Evolutionary conservation across 176 grass and related monocot species (phyloP).

Genomic region (Carex cristatella): DNA sequence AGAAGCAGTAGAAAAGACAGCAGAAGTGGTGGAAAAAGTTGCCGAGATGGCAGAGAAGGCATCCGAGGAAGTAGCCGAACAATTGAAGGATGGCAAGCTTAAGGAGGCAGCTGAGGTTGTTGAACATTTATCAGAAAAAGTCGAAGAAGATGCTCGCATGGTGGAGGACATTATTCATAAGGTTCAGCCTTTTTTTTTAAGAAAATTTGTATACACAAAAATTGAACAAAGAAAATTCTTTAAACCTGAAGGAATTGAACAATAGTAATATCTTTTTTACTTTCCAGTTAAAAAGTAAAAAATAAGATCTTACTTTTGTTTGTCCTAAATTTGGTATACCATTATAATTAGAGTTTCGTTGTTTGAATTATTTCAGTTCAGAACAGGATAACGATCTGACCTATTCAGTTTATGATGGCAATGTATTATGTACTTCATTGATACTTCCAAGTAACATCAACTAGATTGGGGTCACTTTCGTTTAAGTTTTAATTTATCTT

Average conservation of each 20-base stretch:
- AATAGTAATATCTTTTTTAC: not conserved
- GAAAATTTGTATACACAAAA: not conserved
- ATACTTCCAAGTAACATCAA: conserved; percentile 9
- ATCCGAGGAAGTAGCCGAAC: conserved; percentile 36
- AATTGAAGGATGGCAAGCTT: conserved; percentile 35
- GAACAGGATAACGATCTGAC: not conserved
- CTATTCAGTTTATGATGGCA: not conserved
- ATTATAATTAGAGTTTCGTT: not conserved
- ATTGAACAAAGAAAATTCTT: not conserved
- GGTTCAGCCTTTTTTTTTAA: conserved; percentile 16
- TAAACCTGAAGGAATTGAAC: not conserved
- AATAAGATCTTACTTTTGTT: not conserved
- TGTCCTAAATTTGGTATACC: not conserved
- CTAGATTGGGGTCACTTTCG: not conserved
- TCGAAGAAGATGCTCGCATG: conserved; percentile 50
- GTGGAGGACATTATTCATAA: conserved; percentile 62
- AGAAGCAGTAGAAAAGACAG: conserved; percentile 33
- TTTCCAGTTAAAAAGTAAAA: too few species aligned
- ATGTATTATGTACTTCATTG: not conserved
- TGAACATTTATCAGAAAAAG: conserved; percentile 44
- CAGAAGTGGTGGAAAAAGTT: conserved; percentile 46
- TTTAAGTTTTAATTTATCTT: not conserved
- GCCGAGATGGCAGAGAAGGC: conserved; percentile 40
- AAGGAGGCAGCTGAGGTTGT: conserved; percentile 31
- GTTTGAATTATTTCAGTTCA: not conserved